Base-by-base conservation (phyloP, 2,329 filamentous ascomycete species). In the Sarocladium kiliense region DNA sequence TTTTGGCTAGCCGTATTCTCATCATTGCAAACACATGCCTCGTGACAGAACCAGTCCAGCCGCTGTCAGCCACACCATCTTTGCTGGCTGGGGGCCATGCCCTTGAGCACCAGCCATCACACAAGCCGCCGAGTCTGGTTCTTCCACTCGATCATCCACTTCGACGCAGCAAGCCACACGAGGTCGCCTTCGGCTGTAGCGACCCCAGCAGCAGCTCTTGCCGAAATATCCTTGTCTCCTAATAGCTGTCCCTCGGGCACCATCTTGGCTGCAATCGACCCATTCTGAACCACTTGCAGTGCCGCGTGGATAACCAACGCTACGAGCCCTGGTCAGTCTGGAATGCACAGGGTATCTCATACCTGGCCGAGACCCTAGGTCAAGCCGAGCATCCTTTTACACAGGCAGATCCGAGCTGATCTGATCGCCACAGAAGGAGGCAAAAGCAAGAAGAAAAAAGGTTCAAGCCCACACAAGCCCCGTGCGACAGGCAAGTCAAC, bases 71-170 rank as follows among this genome's bases (percentile, higher is more conserved):
- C 47, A 51, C 47, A 51, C 26, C 27, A 16, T 27, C 47, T 18
- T 12, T n/a, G 4, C 47, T 34, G n/a, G n/a, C 18, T 11, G 21
- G 21, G 7, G 10, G 41, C 41, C 44, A 55, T 57, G 57, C 54
- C 53, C 50, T 39, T 55, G 37, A 10, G 32, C 44, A 44, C 50
- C 54, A 54, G 55, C 55, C 37, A 55, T 26, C 19, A 58, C 27
- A 21, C 41, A 23, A 10, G 23, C 5, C 23, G 25, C 18, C n/a
- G 9, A 45, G 23, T 18, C n/a, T 26, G 41, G 25, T 7, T 30
- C 25, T 18, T 36, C 47, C 30, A 51, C 18, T 51, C 27, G 47
- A 36, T 34, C 30, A 18, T 25, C 26, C 30, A 51, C 26, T 23
- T 27, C 5, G 44, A 11, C 14, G 12, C 18, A 27, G 25, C 25